Evolutionary conservation across 169 alveolate species (phyloP), one percentile per base, ranked within the genome.

Genomic region (Toxoplasma gondii): DNA sequence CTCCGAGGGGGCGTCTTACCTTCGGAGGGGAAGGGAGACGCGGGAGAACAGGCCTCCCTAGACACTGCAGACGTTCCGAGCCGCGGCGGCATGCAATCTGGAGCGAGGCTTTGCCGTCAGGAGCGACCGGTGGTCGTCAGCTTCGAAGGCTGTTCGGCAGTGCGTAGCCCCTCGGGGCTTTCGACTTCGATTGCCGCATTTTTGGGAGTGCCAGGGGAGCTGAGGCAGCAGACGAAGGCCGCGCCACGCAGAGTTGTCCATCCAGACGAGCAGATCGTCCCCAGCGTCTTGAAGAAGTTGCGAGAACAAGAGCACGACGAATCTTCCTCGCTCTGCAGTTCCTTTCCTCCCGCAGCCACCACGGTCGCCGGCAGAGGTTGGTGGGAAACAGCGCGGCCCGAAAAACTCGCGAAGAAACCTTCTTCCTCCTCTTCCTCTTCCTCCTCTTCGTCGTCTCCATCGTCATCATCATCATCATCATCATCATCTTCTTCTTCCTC

Each of bases 191-290:
- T 27, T 64, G 31, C 74, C n/a, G 74, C 74, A 1, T 64, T 27
- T 64, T 27, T 64, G n/a, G 5, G n/a, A 22, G 19, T 53, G 67
- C 67, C 27, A 19, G 27, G 27, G 19, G 9, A 9, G 67, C 67
- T 19, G 67, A 53, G 19, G 67, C 67, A 53, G 67, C 67, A 9
- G 9, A 19, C 67, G 67, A 53, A 53, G 67, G 27, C 67, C 27
- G 27, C 67, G 9, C 67, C 67, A 53, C 67, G 67, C n/a, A n/a
- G n/a, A 19, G 74, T n/a, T 27, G 86, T 78, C 45, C 9, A 82
- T 38, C 90, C 38, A 2, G 90, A 82, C 19, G 90, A 82, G 67
- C 90, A 82, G 90, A 82, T 82, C 34, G 90, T 82, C 67, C 90
- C 90, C 19, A 82, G 90, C 90, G 64, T 82, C 34, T 38, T 82